Conservation (phyloP, 2,329 filamentous ascomycete genomes). For the Dothideomycetidae sp. region DNA sequence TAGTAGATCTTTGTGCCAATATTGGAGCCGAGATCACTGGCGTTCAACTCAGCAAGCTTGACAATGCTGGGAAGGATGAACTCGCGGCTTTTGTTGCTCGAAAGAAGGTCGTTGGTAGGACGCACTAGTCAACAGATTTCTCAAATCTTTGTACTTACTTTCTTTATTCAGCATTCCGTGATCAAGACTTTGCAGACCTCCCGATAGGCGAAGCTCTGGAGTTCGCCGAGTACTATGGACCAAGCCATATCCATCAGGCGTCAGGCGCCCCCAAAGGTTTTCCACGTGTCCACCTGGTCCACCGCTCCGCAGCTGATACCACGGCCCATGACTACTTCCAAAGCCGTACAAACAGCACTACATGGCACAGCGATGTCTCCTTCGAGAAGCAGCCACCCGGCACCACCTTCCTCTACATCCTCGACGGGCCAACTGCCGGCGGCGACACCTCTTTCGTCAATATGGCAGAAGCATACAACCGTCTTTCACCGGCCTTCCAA, state of each 20-base stretch:
- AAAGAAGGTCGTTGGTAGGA: constrained; percentile 55
- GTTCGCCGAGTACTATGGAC: constrained; percentile 62
- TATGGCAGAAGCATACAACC: constrained; percentile 64
- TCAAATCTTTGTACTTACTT: background rate
- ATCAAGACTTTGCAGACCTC: constrained; percentile 52
- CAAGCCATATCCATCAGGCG: constrained; percentile 69
- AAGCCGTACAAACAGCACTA: constrained; percentile 62
- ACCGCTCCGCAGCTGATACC: constrained; percentile 53
- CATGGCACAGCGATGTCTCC: constrained; percentile 80
- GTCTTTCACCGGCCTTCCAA: constrained; percentile 65
- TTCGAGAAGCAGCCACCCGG: constrained; percentile 82
- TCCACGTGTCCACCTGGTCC: constrained; percentile 65
- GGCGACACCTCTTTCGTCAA: constrained; percentile 78
- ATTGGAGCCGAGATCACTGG: constrained; percentile 61
- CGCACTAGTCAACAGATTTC: background rate
- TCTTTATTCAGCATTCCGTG: constrained; percentile 45
- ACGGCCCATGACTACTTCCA: constrained; percentile 48
- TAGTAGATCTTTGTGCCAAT: constrained; percentile 53
- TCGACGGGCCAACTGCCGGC: constrained; percentile 67
- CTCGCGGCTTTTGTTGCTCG: constrained; percentile 61
- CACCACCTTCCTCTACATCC: constrained; percentile 75
- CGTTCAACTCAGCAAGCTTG: constrained; percentile 56
- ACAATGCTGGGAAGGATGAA: constrained; percentile 57
- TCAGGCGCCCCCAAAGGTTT: constrained; percentile 59
- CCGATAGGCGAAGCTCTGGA: constrained; percentile 56